These are phyloP conservation scores for Oryza meridionalis DNA, from an alignment of 176 grass and related monocot species.

Conservation along the genomic window DNA sequence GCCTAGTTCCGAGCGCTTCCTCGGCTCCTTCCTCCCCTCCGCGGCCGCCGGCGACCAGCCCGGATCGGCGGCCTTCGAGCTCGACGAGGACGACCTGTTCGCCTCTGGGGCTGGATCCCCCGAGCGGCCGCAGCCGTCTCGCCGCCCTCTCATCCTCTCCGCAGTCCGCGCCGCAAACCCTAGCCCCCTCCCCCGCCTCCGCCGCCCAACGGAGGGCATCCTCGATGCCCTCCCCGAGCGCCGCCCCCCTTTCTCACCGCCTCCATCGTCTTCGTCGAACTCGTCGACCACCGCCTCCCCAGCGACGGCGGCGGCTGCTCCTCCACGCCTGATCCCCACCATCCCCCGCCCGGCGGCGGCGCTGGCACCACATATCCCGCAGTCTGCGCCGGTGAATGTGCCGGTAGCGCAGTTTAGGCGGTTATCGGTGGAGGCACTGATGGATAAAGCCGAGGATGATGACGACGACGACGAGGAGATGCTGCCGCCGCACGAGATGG, in stretches of 20 bases:
- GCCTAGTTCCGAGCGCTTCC: conserved; percentile 57
- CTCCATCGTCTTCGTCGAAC: conserved; percentile 48
- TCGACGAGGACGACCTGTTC: conserved; percentile 76
- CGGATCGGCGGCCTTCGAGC: conserved; percentile 61
- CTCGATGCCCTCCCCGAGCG: conserved; percentile 56
- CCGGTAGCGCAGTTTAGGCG: conserved; percentile 45
- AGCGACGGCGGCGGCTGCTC: conserved; percentile 40
- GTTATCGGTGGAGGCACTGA: conserved; percentile 10
- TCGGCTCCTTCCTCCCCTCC: conserved; percentile 50
- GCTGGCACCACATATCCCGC: conserved; percentile 39
- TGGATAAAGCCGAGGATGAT: conserved; percentile 43
- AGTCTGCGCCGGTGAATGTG: conserved; percentile 80
- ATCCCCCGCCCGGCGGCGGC: conserved; percentile 56
- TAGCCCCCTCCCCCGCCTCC: conserved; percentile 40
- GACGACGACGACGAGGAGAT: conserved; percentile 66
- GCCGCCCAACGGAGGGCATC: conserved; percentile 66
- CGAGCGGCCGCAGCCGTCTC: conserved; percentile 34
- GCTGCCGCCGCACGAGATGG: conserved; percentile 86
- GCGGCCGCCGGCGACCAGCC: conserved; percentile 32
- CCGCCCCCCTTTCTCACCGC: conserved; percentile 27
- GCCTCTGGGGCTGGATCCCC: conserved; percentile 45
- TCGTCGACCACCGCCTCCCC: conserved; percentile 57
- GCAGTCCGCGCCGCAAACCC: conserved; percentile 41
- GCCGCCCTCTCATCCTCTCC: conserved; percentile 34
- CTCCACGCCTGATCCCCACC: conserved; percentile 68